Conservation (phyloP, 257 asterid genomes). For the Prunella vulgaris region DNA sequence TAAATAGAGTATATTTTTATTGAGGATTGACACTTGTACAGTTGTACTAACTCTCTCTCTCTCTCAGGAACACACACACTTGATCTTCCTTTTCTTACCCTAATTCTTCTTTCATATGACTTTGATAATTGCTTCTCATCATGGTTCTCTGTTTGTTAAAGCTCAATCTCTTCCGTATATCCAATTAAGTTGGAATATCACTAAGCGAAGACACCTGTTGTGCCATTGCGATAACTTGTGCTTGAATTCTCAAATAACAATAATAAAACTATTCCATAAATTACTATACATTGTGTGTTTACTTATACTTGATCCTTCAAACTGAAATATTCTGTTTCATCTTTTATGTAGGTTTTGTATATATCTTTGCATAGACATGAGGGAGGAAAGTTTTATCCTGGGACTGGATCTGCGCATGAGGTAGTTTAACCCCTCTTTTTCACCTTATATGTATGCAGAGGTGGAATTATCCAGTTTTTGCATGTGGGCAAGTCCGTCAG, state of each 20-base stretch:
- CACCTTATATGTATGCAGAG: neutral
- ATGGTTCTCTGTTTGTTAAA: too few relatives aligned
- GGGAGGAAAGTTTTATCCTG: slow-evolving; percentile 94
- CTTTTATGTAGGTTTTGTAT: slow-evolving; percentile 65
- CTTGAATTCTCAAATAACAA: neutral
- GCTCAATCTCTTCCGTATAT: neutral
- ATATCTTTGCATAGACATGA: slow-evolving; percentile 94
- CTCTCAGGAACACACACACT: too few relatives aligned
- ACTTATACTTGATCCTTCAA: slow-evolving; percentile 1
- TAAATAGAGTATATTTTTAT: too few relatives aligned
- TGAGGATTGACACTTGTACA: too few relatives aligned
- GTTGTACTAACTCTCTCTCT: too few relatives aligned
- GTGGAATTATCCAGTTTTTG: neutral
- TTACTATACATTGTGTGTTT: slow-evolving; percentile 12
- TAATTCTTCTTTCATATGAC: too few relatives aligned
- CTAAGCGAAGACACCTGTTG: neutral
- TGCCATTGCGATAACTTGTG: slow-evolving; percentile 3
- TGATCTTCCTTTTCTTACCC: too few relatives aligned
- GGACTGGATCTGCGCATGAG: slow-evolving; percentile 96
- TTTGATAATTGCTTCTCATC: too few relatives aligned
- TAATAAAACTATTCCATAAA: slow-evolving; percentile 4
- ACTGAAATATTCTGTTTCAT: slow-evolving; percentile 8
- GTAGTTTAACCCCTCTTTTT: slow-evolving; percentile 30
- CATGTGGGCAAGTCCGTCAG: slow-evolving; percentile 6
- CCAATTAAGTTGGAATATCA: neutral